A percentile compares a stretch with the other conserved stretches of the same genome.
These are phyloP conservation scores for Ceratobasidium sp. DNA, from an alignment of 1,284 basidiomycete species.

Conservation along the genomic window DNA sequence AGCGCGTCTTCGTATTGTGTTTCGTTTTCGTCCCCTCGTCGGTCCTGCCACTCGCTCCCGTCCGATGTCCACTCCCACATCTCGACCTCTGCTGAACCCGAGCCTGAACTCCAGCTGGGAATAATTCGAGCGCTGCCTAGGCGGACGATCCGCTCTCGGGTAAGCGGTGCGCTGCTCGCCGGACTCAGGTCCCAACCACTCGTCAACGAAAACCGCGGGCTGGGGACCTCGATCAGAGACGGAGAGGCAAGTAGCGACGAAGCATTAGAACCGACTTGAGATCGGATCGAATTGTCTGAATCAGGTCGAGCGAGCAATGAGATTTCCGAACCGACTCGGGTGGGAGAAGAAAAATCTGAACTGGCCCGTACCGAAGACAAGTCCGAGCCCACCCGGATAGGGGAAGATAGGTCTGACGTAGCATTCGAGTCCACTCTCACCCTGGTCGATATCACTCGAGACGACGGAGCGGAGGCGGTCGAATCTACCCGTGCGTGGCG, in stretches of 20 bases:
- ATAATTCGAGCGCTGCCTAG: constrained; percentile 37
- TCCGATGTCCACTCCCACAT: constrained; percentile 39
- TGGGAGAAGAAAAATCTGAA: too few relatives aligned
- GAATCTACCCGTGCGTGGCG: constrained; percentile 33
- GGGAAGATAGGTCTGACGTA: neutral
- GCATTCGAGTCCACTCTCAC: neutral
- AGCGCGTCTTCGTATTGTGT: constrained; percentile 38
- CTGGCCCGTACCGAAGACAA: too few relatives aligned
- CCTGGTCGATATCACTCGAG: neutral
- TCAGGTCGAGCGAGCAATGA: too few relatives aligned
- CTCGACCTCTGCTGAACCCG: constrained; percentile 20
- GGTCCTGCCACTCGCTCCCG: constrained; percentile 12
- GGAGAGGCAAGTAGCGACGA: too few relatives aligned
- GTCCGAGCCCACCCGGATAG: neutral
- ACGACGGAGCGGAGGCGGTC: neutral
- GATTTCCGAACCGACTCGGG: too few relatives aligned
- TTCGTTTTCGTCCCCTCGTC: constrained; percentile 1
- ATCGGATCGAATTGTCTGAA: too few relatives aligned
- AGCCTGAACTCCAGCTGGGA: constrained; percentile 22
- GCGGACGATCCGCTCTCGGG: constrained; percentile 36
- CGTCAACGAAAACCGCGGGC: constrained; percentile 4
- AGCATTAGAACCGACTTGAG: too few relatives aligned
- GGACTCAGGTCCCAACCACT: constrained; percentile 21
- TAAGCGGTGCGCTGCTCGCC: constrained; percentile 18
- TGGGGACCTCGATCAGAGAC: neutral